Evolutionary conservation across 306 rosid species (phyloP).

Genomic region (Geum urbanum): DNA sequence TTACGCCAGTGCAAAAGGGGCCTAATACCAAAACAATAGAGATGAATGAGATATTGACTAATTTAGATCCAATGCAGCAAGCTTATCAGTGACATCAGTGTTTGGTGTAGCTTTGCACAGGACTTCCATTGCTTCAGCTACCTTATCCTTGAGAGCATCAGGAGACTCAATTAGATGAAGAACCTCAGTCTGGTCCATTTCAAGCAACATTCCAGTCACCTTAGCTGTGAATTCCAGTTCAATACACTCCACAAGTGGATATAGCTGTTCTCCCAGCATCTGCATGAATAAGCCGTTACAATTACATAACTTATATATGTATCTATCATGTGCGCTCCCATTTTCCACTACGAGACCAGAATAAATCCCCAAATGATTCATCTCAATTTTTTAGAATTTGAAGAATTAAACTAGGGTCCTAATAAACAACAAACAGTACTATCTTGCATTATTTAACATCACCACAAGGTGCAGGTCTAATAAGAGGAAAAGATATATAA

Average conservation of each 20-base stretch:
- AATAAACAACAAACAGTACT: no score
- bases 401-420: no score
- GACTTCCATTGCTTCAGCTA: slow-evolving; percentile 83
- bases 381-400: no score
- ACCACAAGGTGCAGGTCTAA: background rate
- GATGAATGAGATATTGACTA: slow-evolving; percentile 35
- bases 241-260: slow-evolving; percentile 73
- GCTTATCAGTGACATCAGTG: slow-evolving; percentile 54
- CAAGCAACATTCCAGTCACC: slow-evolving; percentile 90
- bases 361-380: background rate
- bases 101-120: slow-evolving; percentile 55
- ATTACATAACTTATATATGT: slow-evolving; percentile 9
- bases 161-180: slow-evolving; percentile 91
- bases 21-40: slow-evolving; percentile 8
- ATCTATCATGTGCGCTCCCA: no score
- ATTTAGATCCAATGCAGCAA: slow-evolving; percentile 42
- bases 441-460: no score
- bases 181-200: slow-evolving; percentile 95
- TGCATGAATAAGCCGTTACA: slow-evolving; percentile 28
- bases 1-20: slow-evolving; percentile 22
- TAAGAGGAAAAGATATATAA: background rate
- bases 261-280: slow-evolving; percentile 86
- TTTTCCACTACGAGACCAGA: background rate
- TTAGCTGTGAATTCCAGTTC: slow-evolving; percentile 55
- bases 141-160: slow-evolving; percentile 69